Percentiles rank a stretch among this genome's conserved stretches.
phyloP scores from a whole-genome alignment of 2,329 filamentous ascomycete genomes.

The Ceratocystis eucalypticola region DNA sequence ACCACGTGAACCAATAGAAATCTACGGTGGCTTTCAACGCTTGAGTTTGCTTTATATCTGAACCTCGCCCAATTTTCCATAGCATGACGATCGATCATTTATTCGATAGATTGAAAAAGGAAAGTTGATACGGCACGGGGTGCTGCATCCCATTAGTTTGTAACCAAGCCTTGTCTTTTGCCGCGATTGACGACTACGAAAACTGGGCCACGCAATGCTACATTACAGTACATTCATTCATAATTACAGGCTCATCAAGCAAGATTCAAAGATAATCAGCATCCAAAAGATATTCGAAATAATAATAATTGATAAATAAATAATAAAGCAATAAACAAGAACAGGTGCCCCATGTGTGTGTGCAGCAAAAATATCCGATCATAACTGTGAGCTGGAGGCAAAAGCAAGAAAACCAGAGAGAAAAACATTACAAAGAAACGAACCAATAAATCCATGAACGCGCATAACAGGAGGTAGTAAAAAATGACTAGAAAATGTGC shows the following conservation, averaged over 20 bases:
- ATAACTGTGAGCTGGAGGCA: not conserved
- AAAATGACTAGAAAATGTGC: not conserved
- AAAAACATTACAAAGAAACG: slow-evolving; percentile 5
- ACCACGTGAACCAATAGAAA: too few species aligned
- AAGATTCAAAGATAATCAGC: too few species aligned
- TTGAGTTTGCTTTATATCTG: too few species aligned
- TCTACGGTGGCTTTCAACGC: too few species aligned
- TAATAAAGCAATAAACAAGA: not conserved
- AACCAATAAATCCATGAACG: not conserved
- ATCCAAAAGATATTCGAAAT: not conserved
- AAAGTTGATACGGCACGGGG: too few species aligned
- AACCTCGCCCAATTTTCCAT: too few species aligned
- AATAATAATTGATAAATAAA: not conserved
- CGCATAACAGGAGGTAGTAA: slow-evolving; percentile 7
- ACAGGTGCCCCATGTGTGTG: not conserved
- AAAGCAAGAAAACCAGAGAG: not conserved
- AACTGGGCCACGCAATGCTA: too few species aligned
- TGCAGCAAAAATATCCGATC: not conserved
- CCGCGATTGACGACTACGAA: too few species aligned
- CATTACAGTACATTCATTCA: not conserved
- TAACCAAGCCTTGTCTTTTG: not conserved
- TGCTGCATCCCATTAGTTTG: not conserved
- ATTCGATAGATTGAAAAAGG: too few species aligned
- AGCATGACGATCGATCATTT: too few species aligned
- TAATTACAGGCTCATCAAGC: not conserved